phyloP scores from a whole-genome alignment of 208 protist genomes.

The Leishmania guyanensis region DNA sequence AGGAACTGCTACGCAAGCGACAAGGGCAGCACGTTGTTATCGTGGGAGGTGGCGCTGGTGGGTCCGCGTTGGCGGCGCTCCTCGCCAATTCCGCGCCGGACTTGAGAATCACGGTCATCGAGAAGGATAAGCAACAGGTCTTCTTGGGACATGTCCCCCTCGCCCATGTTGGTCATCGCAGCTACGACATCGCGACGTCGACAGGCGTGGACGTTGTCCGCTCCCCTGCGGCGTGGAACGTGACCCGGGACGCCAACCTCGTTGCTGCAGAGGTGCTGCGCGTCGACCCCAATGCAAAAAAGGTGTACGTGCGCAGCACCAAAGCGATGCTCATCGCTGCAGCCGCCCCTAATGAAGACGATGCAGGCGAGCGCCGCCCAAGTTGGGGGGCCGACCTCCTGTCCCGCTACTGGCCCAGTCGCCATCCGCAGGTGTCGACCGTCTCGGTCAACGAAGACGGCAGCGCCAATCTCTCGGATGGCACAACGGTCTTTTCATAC shows the following conservation, averaged over 20 bases:
- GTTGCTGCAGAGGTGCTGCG: slow-evolving; percentile 62
- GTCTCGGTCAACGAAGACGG: slow-evolving; percentile 24
- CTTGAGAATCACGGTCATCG: slow-evolving; percentile 81
- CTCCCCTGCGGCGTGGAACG: slow-evolving; percentile 78
- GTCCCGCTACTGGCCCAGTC: slow-evolving; percentile 13
- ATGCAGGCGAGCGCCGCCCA: neutral
- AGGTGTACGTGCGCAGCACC: slow-evolving; percentile 53
- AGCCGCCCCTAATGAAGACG: slow-evolving; percentile 3
- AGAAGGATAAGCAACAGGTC: slow-evolving; percentile 59
- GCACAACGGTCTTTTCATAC: slow-evolving; percentile 58
- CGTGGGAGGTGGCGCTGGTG: slow-evolving; percentile 70
- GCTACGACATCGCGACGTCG: slow-evolving; percentile 85
- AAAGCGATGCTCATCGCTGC: slow-evolving; percentile 19
- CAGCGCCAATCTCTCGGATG: slow-evolving; percentile 30
- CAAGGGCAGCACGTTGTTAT: slow-evolving; percentile 72
- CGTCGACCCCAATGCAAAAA: slow-evolving; percentile 47
- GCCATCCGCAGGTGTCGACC: neutral
- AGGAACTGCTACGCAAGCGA: slow-evolving; percentile 31
- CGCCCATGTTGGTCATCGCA: slow-evolving; percentile 84
- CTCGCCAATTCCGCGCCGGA: slow-evolving; percentile 54
- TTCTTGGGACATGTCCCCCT: slow-evolving; percentile 69
- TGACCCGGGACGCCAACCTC: slow-evolving; percentile 73
- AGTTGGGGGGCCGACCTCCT: neutral
- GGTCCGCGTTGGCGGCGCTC: slow-evolving; percentile 57
- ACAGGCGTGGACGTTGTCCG: slow-evolving; percentile 68